phyloP scores from a whole-genome alignment of 345 rosid species.

The Hypericum androsaemum region DNA sequence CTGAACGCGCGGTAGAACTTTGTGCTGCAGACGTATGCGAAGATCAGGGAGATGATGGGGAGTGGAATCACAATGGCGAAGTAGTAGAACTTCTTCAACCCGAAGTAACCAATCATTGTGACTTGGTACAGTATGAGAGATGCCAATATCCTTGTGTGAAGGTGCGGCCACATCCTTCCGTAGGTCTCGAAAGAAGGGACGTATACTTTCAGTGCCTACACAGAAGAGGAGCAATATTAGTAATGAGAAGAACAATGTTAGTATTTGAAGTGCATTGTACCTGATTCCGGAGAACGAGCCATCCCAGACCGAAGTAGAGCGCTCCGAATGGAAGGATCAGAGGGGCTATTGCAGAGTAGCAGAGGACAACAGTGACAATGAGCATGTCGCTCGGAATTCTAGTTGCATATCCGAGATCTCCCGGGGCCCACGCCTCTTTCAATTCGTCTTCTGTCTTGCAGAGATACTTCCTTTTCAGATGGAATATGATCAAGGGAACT shows the following conservation, averaged over 20 bases:
- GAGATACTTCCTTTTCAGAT: slow-evolving; percentile 70
- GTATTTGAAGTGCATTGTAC: slow-evolving; percentile 13
- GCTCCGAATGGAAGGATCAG: slow-evolving; percentile 67
- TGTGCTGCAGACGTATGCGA: slow-evolving; percentile 41
- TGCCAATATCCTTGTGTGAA: slow-evolving; percentile 51
- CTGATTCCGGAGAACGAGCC: slow-evolving; percentile 90
- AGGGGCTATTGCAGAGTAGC: slow-evolving; percentile 84
- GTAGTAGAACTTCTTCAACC: slow-evolving; percentile 36
- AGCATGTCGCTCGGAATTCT: slow-evolving; percentile 75
- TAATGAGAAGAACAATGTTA: background rate
- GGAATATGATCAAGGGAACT: slow-evolving; percentile 68
- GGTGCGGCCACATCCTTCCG: slow-evolving; percentile 97
- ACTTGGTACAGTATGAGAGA: slow-evolving; percentile 62
- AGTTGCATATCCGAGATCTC: slow-evolving; percentile 58
- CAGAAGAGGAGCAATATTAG: background rate
- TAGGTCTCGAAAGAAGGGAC: slow-evolving; percentile 79
- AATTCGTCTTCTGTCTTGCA: slow-evolving; percentile 85
- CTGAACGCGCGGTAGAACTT: slow-evolving; percentile 60
- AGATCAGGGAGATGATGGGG: slow-evolving; percentile 41
- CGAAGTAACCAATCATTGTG: slow-evolving; percentile 63
- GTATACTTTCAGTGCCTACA: slow-evolving; percentile 75
- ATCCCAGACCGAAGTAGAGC: slow-evolving; percentile 66
- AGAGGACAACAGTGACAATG: slow-evolving; percentile 51
- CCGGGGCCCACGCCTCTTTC: slow-evolving; percentile 80
- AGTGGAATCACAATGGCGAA: slow-evolving; percentile 37